Base-by-base conservation (phyloP, 73 alveolate genomes). In the Durusdinium trenchii region DNA sequence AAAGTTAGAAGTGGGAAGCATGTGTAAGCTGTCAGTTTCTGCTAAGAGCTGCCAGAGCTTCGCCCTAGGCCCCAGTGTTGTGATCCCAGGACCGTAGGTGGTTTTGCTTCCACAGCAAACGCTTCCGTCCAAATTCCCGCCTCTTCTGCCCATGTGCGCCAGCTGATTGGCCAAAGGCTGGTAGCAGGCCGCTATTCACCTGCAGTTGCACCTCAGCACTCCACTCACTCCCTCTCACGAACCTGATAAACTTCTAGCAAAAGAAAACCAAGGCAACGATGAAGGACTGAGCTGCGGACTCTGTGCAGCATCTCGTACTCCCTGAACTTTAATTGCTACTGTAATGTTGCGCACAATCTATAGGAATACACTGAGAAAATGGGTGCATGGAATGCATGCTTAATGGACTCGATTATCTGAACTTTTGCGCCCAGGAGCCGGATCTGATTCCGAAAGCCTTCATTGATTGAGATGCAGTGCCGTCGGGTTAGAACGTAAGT, bases 251-350 rank as follows among this genome's bases (percentile, higher is more conserved):
- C 40, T 20, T 38, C 10, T 20, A 12, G 52, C 3, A 6, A 73
- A n/a, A 36, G 35, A 36, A 40, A 1, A 5, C 32, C 18, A 78
- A 18, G 45, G 43, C 89, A 40, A 60, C 3, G 73, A 23, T 23
- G 30, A 23, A 60, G 18, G 30, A 60, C 18, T 60, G 73, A 91
- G 98, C n/a, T 30, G 67, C 60, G 12, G 84, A 57, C 94, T 43
- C 99, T 71, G 61, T 94, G 84, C 46, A 95, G 89, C 99, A 95
- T 82, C 99, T 82, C 99, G 86, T 94, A 94, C 86, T 94, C 99
- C 76, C 99, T 76, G 43, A 46, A 61, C 46, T 23, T 40, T 35
- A 35, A 20, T 40, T 20, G 76, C 76, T 26, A n/a, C n/a, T n/a
- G n/a, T n/a, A n/a, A n/a, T n/a, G n/a, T n/a, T n/a, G n/a, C n/a